Conservation (phyloP, 2,329 filamentous ascomycete species). For the Colletotrichum gloeosporioides region DNA sequence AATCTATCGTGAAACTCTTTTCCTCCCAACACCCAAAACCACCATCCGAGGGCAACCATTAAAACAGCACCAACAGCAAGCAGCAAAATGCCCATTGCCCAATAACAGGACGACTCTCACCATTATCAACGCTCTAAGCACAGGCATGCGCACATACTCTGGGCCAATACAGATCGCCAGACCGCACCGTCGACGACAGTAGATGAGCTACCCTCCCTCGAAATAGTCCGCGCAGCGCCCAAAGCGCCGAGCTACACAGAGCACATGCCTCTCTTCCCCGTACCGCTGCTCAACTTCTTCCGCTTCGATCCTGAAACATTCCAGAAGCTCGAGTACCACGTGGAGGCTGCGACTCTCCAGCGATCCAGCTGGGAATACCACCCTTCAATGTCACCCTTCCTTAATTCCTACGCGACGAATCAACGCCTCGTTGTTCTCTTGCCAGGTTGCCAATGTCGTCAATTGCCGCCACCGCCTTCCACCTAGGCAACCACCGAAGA, state of each 20-base stretch:
- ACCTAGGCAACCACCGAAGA: background rate
- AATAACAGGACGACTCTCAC: background rate
- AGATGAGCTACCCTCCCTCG: background rate
- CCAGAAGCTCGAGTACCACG: conserved; percentile 15
- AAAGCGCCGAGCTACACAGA: conserved; percentile 5
- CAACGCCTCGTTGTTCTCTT: background rate
- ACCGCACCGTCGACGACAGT: background rate
- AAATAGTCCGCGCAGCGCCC: conserved; percentile 2
- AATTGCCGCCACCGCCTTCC: background rate
- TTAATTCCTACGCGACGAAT: background rate
- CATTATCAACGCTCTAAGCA: background rate
- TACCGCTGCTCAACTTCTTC: background rate
- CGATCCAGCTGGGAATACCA: background rate
- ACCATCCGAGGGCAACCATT: background rate
- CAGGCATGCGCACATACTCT: background rate
- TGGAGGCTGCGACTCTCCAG: background rate
- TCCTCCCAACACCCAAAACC: background rate
- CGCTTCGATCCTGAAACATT: conserved; percentile 6
- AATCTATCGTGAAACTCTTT: conserved; percentile 14
- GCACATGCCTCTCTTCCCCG: background rate
- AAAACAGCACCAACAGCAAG: background rate
- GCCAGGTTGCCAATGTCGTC: background rate
- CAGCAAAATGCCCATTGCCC: background rate
- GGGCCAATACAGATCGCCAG: background rate
- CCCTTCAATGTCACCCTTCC: background rate